Evolutionary conservation across 345 rosid species (phyloP), one percentile per base, ranked within the genome.

Genomic region (Lepidium didymum): DNA sequence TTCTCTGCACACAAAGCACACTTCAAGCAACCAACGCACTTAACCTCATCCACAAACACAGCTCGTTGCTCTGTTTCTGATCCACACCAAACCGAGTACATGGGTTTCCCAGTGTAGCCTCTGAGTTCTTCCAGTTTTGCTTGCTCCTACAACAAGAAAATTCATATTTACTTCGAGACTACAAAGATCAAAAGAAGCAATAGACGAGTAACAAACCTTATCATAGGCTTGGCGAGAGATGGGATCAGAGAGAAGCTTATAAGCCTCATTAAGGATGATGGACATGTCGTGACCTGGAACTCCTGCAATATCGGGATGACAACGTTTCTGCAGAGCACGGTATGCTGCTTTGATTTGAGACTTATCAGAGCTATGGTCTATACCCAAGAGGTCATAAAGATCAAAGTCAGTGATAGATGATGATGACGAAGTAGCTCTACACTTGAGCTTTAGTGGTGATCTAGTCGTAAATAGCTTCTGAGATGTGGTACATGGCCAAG

Each of bases 21-120:
- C 75, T 93, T 90, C 54, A 90, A 80, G 84, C 98, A 93, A 36
- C 97, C 98, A 49, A 90, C 81, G 4, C 98, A 90, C 80, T 93
- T 92, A 38, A 88, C 82, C 80, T 93, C 97, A 9, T 93, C 97
- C 1, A 93, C 98, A 67, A 88, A 93, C 14, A 84, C 89, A 3
- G 97, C 98, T 71, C 96, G 74, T 45, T 80, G 63, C 68, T 93
- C 98, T 0, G 70, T 81, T 62, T 88, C 94, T 0, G 97, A 35
- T 13, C 97, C 98, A 5, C 76, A 77, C 97, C 98, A 93, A 18
- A 47, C 83, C 0, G 97, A 90, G 75, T 88, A 88, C 6, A 83
- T 41, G 3, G 98, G 91, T 57, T 87, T 85, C 46, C 96, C 96
- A 1, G 89, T 84, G 68, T 84, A 92, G 2, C 96, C 96, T 52